These are phyloP conservation scores for Phalaenopsis aphrodite DNA, from an alignment of 106 monocot genomes.

Conservation along the genomic window DNA sequence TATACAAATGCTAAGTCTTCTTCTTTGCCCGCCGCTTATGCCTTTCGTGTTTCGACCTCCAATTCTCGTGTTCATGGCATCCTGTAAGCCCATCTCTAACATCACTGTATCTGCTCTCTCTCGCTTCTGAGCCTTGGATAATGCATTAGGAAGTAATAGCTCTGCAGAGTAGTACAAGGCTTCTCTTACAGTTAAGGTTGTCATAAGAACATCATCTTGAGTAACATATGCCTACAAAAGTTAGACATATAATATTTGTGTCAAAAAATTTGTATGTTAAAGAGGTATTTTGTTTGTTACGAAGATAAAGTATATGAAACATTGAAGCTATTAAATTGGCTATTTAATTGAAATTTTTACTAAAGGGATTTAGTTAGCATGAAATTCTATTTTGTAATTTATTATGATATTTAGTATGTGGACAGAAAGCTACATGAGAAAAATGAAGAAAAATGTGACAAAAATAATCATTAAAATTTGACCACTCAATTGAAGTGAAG, in stretches of 20 bases:
- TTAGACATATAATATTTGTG: background rate
- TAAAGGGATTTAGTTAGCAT: no score
- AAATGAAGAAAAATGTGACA: no score
- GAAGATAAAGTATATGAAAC: no score
- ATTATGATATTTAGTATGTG: no score
- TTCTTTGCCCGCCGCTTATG: slow-evolving; percentile 35
- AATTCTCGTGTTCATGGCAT: slow-evolving; percentile 1
- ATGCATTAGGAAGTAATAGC: slow-evolving; percentile 3
- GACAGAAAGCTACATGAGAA: no score
- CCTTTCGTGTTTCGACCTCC: background rate
- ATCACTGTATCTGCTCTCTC: slow-evolving; percentile 9
- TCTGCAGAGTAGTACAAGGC: slow-evolving; percentile 11
- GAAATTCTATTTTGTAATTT: no score
- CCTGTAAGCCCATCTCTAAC: slow-evolving; percentile 11
- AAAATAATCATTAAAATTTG: no score
- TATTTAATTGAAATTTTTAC: no score
- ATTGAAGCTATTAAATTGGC: no score
- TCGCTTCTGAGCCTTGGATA: background rate
- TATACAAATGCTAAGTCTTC: slow-evolving; percentile 29
- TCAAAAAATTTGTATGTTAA: no score
- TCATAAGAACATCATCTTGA: slow-evolving; percentile 18
- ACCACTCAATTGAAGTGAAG: no score
- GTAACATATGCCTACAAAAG: slow-evolving; percentile 10
- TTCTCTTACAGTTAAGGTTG: slow-evolving; percentile 12
- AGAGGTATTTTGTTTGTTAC: no score